A percentile compares a stretch with the other conserved stretches of the same genome.
Conservation (phyloP, 2,329 filamentous ascomycete species). For the Cladosporium sp. region DNA sequence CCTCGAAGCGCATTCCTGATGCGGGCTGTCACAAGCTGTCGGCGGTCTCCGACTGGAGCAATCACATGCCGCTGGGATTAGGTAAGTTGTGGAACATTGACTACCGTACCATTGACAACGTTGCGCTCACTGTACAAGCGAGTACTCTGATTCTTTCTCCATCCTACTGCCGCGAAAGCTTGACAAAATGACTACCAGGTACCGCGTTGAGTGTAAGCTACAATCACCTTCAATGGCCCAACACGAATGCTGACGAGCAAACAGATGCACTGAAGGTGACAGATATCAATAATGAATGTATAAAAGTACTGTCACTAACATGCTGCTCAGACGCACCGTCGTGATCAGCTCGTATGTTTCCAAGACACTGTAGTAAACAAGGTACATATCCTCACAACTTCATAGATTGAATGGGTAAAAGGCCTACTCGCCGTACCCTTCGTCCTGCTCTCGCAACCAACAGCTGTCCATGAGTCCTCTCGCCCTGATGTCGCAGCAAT, state of each 20-base stretch:
- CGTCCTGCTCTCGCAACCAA: slow-evolving; percentile 92
- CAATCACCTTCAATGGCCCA: neutral
- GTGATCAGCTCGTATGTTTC: slow-evolving; percentile 80
- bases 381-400: slow-evolving; percentile 23
- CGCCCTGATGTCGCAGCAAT: slow-evolving; percentile 59
- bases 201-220: slow-evolving; percentile 35
- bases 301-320: neutral
- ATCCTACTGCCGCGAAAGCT: neutral
- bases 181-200: slow-evolving; percentile 34
- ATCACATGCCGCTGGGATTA: neutral
- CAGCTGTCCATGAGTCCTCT: slow-evolving; percentile 71
- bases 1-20: neutral
- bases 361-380: neutral
- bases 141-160: neutral
- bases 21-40: slow-evolving; percentile 3
- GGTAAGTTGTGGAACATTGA: neutral
- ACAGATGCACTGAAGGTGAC: slow-evolving; percentile 12
- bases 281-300: neutral
- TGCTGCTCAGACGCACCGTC: slow-evolving; percentile 53
- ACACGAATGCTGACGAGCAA: neutral
- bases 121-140: neutral
- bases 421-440: slow-evolving; percentile 85
- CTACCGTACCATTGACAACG: neutral
- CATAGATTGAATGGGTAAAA: slow-evolving; percentile 70
- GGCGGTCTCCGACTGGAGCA: neutral